Base-by-base conservation (phyloP, 768 basidiomycete genomes). In the Saitozyma sp. region DNA sequence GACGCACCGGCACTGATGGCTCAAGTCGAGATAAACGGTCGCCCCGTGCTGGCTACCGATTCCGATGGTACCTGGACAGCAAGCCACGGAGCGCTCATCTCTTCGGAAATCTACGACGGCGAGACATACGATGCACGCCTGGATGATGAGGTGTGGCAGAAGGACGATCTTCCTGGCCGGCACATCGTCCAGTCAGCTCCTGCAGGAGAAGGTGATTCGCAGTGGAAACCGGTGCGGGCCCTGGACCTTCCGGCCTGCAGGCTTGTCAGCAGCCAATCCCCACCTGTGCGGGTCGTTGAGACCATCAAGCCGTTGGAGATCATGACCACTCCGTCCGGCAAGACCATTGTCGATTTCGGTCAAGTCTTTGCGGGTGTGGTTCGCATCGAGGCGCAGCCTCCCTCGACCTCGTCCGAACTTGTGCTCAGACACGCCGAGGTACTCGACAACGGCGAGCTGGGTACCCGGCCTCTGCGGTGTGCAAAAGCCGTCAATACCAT, bases 351-450 rank as follows among this genome's bases (percentile, higher is more conserved):
- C 52, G 72, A 74, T 56, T 74, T 74, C 56, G 72, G 72, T 39
- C 70, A 74, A 50, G 71, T 71, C 59, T 46, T 74, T 9, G 68
- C 67, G 6, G 72, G 72, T 1, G 69, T 70, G 72, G 43, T 69
- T 17, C 20, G 56, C 19, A 38, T 74, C 48, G n/a, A n/a, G n/a
- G n/a, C n/a, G n/a, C n/a, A n/a, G n/a, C n/a, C n/a, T n/a, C n/a
- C n/a, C n/a, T n/a, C n/a, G n/a, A n/a, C n/a, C n/a, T n/a, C n/a
- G n/a, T n/a, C n/a, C n/a, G n/a, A n/a, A n/a, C 9, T 9, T 16
- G 43, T 45, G 43, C n/a, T n/a, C n/a, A n/a, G n/a, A n/a, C n/a
- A n/a, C n/a, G 72, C 72, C 8, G 72, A 74, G 53, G 72, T 74
- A 9, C 46, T 74, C n/a, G 72, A 74, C 20, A 19, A 65, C 13